Evolutionary conservation across 352 stramenopile genomes (phyloP), one percentile per base, ranked within the genome.

Genomic region (Pythium monospermum): DNA sequence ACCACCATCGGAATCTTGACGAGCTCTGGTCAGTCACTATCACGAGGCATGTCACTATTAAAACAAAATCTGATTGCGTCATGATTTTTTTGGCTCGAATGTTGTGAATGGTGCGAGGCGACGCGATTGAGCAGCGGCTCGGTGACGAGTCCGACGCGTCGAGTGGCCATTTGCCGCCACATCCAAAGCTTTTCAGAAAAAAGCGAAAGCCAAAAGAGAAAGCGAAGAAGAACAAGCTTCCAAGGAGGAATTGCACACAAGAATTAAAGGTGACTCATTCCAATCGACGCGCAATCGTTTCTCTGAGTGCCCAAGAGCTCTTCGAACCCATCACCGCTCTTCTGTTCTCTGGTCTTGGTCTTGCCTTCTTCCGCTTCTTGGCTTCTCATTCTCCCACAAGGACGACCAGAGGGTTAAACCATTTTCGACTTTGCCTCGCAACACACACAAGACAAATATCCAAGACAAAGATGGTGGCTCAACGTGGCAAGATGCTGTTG

Each of bases 401-500:
- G 6, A 22, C 16, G 22, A 45, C 18, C n/a, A n/a, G n/a, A n/a
- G n/a, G n/a, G n/a, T n/a, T n/a, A n/a, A n/a, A n/a, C n/a, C n/a
- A n/a, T n/a, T n/a, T n/a, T n/a, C n/a, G n/a, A n/a, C n/a, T n/a
- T n/a, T n/a, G n/a, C 10, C 19, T 23, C 22, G 26, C 43, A 3
- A 21, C 18, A 32, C 6, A 33, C 33, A 35, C 15, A 21, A 42
- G 11, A 6, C 1, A 44, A 30, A 44, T 15, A 30, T 16, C 6
- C 15, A 32, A 13, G 6, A 3, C 39, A 35, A 13, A 35, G 13
- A 51, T 1, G 16, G 50, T 54, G 52, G 15, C 22, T 8, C 28
- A 26, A 8, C 49, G 46, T 31, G 71, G 60, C 52, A 84, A 83
- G 65, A 85, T 90, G 65, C 52, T 76, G 59, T 68, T 94, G 28